phyloP scores from a whole-genome alignment of 75 land plant species.

The Sequoiadendron giganteum region DNA sequence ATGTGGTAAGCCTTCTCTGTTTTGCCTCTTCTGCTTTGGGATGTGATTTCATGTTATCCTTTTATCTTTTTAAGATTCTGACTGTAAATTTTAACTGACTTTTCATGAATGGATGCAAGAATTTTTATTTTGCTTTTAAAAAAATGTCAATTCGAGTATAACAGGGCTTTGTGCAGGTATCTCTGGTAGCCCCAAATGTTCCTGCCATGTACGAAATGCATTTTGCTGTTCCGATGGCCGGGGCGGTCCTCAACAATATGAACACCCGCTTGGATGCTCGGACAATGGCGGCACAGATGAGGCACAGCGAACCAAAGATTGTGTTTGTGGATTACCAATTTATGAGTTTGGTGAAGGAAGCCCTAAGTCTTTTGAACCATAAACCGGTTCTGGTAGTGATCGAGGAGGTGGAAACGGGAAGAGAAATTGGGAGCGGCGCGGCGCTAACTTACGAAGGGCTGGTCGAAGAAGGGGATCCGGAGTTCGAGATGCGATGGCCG shows the following conservation, averaged over 20 bases:
- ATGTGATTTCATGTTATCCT: too few relatives aligned
- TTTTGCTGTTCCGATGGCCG: slow-evolving; percentile 80
- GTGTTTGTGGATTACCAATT: slow-evolving; percentile 51
- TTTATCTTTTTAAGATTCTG: too few relatives aligned
- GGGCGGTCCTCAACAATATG: slow-evolving; percentile 67
- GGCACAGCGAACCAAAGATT: slow-evolving; percentile 50
- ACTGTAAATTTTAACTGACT: too few relatives aligned
- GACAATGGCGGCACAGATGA: slow-evolving; percentile 53
- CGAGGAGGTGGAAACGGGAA: slow-evolving; percentile 23
- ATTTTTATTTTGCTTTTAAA: too few relatives aligned
- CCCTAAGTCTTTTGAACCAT: slow-evolving; percentile 16
- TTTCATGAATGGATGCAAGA: too few relatives aligned
- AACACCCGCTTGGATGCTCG: slow-evolving; percentile 70
- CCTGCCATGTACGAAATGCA: slow-evolving; percentile 90
- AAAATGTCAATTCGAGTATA: too few relatives aligned
- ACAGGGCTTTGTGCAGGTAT: slow-evolving; percentile 24
- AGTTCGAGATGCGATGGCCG: slow-evolving; percentile 58
- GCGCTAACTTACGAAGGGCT: slow-evolving; percentile 57
- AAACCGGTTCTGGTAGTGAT: slow-evolving; percentile 32
- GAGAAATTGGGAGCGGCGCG: background rate
- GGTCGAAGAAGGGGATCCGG: slow-evolving; percentile 44
- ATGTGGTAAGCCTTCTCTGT: slow-evolving; percentile 29
- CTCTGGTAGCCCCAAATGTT: slow-evolving; percentile 67
- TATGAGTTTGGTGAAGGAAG: slow-evolving; percentile 22
- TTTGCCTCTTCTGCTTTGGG: background rate